Evolutionary conservation across 2,329 filamentous ascomycete genomes (phyloP), one percentile per base, ranked within the genome.

Genomic region (Alternaria angustiovoidea): DNA sequence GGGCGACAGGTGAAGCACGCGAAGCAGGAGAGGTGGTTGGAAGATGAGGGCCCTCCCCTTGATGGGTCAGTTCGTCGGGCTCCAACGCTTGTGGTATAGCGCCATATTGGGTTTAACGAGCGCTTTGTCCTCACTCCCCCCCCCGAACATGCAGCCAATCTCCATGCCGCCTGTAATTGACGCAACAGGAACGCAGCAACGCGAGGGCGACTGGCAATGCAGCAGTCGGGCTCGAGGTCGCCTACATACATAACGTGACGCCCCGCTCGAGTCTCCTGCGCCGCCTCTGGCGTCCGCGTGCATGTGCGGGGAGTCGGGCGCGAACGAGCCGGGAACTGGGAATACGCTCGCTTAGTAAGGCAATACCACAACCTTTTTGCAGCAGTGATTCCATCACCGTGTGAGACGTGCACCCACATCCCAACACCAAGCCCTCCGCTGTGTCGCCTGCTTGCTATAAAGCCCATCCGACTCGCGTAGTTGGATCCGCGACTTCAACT

Each of bases 391-490:
- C 62, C 63, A 63, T 52, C 56, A 52, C 52, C 62, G 69, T 56
- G 62, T 67, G 61, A 61, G 54, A 65, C 62, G 64, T 59, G 53
- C 66, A 63, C 46, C 60, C 56, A 58, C 55, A 62, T 53, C 61
- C 59, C 55, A 56, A 63, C 58, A 32, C 57, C 57, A 52, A 51
- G 52, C 61, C 57, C 43, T 55, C 36, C 70, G 65, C 70, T 67
- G 67, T 70, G 63, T 72, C 70, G 66, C 66, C 64, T 68, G 69
- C 67, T 64, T 64, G 68, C 73, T 70, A 51, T 38, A 68, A 72
- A 69, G 66, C 68, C 67, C 65, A 63, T 62, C 70, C 72, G 66
- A 69, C 66, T 61, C 67, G 64, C 60, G 70, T 59, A 70, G 69
- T 64, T 66, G 67, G 69, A 72, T 65, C 63, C 57, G 51, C 64